Evolutionary conservation across 805 yeast genomes (phyloP).

Genomic region (Kodamaea fukazawae): DNA sequence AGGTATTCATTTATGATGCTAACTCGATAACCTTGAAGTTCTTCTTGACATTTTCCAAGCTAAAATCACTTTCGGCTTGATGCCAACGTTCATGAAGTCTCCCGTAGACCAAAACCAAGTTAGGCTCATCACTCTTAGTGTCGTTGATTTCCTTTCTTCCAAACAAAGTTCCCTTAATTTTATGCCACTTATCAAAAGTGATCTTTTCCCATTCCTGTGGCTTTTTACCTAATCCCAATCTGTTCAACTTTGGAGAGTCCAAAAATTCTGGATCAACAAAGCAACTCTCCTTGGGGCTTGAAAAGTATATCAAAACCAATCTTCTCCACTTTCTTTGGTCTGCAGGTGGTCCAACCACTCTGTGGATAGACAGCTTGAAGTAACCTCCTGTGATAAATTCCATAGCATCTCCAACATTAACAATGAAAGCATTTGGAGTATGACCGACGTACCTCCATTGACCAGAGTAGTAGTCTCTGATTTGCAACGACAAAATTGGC

Average conservation of each 20-base stretch:
- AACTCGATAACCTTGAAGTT: conserved; percentile 20
- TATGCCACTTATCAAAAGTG: conserved; percentile 10
- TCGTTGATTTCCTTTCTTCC: conserved; percentile 11
- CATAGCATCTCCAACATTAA: conserved; percentile 14
- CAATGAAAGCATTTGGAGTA: conserved; percentile 11
- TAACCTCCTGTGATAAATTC: conserved; percentile 15
- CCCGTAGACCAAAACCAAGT: conserved; percentile 11
- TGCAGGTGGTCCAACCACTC: conserved; percentile 26
- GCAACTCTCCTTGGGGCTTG: conserved; percentile 19
- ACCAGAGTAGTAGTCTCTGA: conserved; percentile 12
- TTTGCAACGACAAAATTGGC: conserved; percentile 12
- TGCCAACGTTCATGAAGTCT: conserved; percentile 13
- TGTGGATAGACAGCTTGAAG: conserved; percentile 26
- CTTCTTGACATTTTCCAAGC: conserved; percentile 21
- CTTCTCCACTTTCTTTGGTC: conserved; percentile 23
- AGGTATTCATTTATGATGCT: not conserved
- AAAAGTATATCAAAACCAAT: conserved; percentile 26
- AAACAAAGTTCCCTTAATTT: conserved; percentile 11
- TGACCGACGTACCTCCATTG: conserved; percentile 14
- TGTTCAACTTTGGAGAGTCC: conserved; percentile 22
- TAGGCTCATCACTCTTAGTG: conserved; percentile 11
- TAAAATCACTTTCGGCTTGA: conserved; percentile 14
- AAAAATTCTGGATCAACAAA: conserved; percentile 25
- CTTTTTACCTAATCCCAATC: conserved; percentile 15
- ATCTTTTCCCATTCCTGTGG: conserved; percentile 14